phyloP scores from a whole-genome alignment of 345 rosid species.

The Sisymbrium altissimum region DNA sequence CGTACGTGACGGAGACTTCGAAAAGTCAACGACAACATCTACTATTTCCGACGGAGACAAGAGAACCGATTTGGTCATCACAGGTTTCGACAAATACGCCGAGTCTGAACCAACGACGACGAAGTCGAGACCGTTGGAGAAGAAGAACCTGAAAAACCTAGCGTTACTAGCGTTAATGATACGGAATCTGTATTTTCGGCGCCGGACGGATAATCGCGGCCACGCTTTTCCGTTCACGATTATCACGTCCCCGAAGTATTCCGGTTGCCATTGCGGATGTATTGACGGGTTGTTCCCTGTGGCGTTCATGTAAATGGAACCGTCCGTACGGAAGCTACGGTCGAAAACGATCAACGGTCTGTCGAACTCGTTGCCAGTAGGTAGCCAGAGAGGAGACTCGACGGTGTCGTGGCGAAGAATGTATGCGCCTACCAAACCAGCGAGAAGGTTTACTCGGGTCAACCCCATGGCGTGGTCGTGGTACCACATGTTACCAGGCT shows the following conservation, averaged over 20 bases:
- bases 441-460: conserved; percentile 80
- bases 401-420: conserved; percentile 52
- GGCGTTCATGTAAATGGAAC: conserved; percentile 75
- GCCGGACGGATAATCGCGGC: conserved; percentile 68
- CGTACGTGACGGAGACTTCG: conserved; percentile 45
- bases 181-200: conserved; percentile 83
- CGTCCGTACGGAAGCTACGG: conserved; percentile 61
- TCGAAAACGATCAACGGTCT: conserved; percentile 66
- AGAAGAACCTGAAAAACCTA: conserved; percentile 63
- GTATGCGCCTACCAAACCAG: conserved; percentile 82
- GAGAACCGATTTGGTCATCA: conserved; percentile 43
- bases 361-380: conserved; percentile 54
- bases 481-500: conserved; percentile 93
- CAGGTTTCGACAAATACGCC: conserved; percentile 47
- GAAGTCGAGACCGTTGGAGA: conserved; percentile 65
- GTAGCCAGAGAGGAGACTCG: conserved; percentile 59
- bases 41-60: conserved; percentile 80
- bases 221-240: conserved; percentile 91
- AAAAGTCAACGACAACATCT: conserved; percentile 78
- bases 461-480: conserved; percentile 96
- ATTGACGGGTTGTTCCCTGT: conserved; percentile 83
- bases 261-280: conserved; percentile 98
- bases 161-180: conserved; percentile 94
- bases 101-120: conserved; percentile 69
- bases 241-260: conserved; percentile 79